These are phyloP conservation scores for Cornus suecica DNA, from an alignment of 148 eudicot species.

Conservation along the genomic window DNA sequence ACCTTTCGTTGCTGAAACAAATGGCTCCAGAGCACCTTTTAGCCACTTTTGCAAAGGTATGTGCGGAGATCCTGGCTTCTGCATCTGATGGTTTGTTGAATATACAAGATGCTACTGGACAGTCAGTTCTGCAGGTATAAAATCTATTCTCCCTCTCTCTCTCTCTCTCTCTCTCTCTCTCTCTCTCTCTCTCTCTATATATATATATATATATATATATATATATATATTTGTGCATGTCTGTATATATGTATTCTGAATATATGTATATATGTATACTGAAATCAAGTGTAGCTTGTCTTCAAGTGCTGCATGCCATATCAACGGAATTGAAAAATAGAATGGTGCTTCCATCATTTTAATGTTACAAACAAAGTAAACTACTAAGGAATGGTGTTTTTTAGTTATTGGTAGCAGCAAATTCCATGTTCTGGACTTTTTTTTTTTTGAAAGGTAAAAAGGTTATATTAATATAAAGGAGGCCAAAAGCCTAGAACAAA, in stretches of 20 bases:
- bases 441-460: not conserved
- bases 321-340: not conserved
- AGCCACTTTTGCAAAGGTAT: constrained; percentile 93
- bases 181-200: too few relatives aligned
- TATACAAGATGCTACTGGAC: constrained; percentile 64
- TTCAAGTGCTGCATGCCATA: not conserved
- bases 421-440: not conserved
- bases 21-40: constrained; percentile 97
- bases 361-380: not conserved
- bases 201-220: too few relatives aligned
- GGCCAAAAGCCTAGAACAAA: too few relatives aligned
- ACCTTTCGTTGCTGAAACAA: constrained; percentile 80
- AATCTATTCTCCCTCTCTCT: not conserved
- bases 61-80: constrained; percentile 96
- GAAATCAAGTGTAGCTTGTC: not conserved
- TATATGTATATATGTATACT: too few relatives aligned
- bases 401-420: not conserved
- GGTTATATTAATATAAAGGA: too few relatives aligned
- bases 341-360: not conserved
- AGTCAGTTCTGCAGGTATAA: constrained; percentile 82
- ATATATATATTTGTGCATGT: too few relatives aligned
- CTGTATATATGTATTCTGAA: too few relatives aligned
- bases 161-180: not conserved
- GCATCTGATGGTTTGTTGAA: constrained; percentile 83
- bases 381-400: not conserved